Conservation (phyloP, 108 stramenopile species). For the Cyclotella baltica region DNA sequence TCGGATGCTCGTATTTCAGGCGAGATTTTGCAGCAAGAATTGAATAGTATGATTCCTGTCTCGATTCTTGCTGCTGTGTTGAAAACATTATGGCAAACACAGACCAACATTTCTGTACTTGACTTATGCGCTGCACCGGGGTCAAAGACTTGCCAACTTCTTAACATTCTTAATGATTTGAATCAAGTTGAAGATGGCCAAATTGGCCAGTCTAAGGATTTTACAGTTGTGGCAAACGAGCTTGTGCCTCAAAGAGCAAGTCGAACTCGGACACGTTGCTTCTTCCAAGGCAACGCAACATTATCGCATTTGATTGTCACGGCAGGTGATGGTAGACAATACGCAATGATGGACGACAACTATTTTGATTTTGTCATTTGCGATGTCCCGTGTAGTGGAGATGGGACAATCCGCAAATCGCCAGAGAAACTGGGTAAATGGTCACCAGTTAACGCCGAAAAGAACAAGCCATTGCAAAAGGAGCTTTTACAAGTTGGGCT, state of each 20-base stretch:
- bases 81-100: neutral
- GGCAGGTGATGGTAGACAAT: constrained; percentile 16
- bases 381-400: constrained; percentile 30
- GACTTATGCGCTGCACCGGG: constrained; percentile 62
- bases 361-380: constrained; percentile 31
- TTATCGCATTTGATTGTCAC: constrained; percentile 24
- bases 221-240: constrained; percentile 54
- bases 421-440: constrained; percentile 20
- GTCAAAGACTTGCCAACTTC: constrained; percentile 50
- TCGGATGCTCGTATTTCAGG: no score
- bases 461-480: constrained; percentile 28
- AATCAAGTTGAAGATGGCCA: constrained; percentile 8
- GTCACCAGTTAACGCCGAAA: constrained; percentile 16
- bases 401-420: constrained; percentile 30
- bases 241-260: constrained; percentile 35
- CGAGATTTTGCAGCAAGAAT: constrained; percentile 32
- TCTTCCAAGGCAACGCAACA: constrained; percentile 11
- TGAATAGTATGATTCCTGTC: constrained; percentile 37
- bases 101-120: constrained; percentile 20
- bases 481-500: constrained; percentile 30
- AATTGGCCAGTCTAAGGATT: neutral
- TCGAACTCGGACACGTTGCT: constrained; percentile 15
- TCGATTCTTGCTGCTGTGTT: constrained; percentile 17
- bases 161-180: constrained; percentile 19
- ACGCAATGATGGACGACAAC: constrained; percentile 4